Conservation (phyloP, 208 protist species). For the Leishmania aethiopica region DNA sequence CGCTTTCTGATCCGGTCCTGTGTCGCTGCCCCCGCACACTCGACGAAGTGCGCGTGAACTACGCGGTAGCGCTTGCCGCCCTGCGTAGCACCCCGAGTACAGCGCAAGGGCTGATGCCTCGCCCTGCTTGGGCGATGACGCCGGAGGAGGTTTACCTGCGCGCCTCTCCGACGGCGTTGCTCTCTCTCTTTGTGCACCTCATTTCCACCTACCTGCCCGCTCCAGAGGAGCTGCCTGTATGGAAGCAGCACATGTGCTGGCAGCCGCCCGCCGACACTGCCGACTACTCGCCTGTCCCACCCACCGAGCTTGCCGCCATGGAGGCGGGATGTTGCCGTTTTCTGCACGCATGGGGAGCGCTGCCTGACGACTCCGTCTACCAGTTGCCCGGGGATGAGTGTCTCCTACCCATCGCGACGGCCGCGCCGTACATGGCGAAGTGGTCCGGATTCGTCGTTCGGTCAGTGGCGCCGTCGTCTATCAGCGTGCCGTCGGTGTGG, state of each 20-base stretch:
- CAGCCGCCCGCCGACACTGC: slow-evolving; percentile 35
- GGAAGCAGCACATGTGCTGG: slow-evolving; percentile 38
- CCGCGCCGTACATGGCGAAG: slow-evolving; percentile 58
- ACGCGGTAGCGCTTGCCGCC: slow-evolving; percentile 27
- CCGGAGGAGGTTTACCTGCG: slow-evolving; percentile 51
- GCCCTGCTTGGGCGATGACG: slow-evolving; percentile 34
- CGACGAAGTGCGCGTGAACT: slow-evolving; percentile 61
- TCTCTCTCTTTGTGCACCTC: slow-evolving; percentile 51
- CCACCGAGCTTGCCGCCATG: slow-evolving; percentile 29
- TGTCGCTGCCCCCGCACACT: slow-evolving; percentile 40
- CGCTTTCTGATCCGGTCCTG: slow-evolving; percentile 17
- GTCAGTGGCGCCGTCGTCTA: slow-evolving; percentile 25
- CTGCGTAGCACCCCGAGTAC: slow-evolving; percentile 16
- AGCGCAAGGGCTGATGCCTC: slow-evolving; percentile 22
- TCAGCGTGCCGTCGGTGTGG: slow-evolving; percentile 78
- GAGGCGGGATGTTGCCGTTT: slow-evolving; percentile 57
- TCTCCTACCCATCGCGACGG: slow-evolving; percentile 48
- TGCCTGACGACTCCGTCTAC: slow-evolving; percentile 59
- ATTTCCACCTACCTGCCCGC: slow-evolving; percentile 51
- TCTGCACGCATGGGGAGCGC: slow-evolving; percentile 43
- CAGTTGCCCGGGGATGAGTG: slow-evolving; percentile 63
- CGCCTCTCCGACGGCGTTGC: slow-evolving; percentile 35
- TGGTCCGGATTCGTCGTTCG: slow-evolving; percentile 28
- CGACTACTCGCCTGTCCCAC: neutral
- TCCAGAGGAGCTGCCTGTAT: slow-evolving; percentile 38